These are phyloP conservation scores for Eleusine coracana DNA, from an alignment of 176 grass and related monocot genomes.

Conservation along the genomic window DNA sequence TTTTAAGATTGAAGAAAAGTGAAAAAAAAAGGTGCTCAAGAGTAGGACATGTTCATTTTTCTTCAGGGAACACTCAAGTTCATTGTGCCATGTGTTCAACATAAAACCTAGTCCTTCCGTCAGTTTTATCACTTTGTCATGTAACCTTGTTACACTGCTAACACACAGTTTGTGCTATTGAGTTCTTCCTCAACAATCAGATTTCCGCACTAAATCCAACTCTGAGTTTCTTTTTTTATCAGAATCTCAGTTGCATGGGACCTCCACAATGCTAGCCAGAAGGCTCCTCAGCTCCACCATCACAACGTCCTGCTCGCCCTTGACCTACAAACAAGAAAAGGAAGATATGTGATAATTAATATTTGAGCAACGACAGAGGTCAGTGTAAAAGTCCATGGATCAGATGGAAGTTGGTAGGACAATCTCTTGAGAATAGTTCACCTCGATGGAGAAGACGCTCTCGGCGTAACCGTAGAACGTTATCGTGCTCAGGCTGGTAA, in stretches of 20 bases:
- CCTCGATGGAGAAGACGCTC: constrained; percentile 70
- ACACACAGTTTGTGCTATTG: neutral
- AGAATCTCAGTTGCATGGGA: constrained; percentile 41
- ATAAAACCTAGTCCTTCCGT: neutral
- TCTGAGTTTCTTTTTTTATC: constrained; percentile 27
- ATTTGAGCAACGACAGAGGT: neutral
- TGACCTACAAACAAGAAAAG: constrained; percentile 50
- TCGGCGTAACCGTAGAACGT: constrained; percentile 62
- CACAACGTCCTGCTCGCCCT: constrained; percentile 61
- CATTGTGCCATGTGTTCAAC: constrained; percentile 6
- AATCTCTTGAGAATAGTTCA: neutral
- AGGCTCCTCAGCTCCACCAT: constrained; percentile 57
- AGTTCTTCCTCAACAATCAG: constrained; percentile 29
- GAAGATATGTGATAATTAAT: neutral
- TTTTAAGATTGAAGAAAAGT: too few relatives aligned
- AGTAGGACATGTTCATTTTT: neutral
- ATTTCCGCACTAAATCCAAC: neutral
- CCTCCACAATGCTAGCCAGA: constrained; percentile 60
- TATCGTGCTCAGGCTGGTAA: constrained; percentile 59
- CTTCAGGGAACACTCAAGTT: neutral
- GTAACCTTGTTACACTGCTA: constrained; percentile 28
- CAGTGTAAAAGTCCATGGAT: neutral
- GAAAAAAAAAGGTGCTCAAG: neutral
- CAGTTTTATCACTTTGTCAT: constrained; percentile 31
- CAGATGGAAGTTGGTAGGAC: neutral